These are phyloP conservation scores for Apiospora malaysiana DNA, from an alignment of 2,329 filamentous ascomycete species.

Conservation along the genomic window DNA sequence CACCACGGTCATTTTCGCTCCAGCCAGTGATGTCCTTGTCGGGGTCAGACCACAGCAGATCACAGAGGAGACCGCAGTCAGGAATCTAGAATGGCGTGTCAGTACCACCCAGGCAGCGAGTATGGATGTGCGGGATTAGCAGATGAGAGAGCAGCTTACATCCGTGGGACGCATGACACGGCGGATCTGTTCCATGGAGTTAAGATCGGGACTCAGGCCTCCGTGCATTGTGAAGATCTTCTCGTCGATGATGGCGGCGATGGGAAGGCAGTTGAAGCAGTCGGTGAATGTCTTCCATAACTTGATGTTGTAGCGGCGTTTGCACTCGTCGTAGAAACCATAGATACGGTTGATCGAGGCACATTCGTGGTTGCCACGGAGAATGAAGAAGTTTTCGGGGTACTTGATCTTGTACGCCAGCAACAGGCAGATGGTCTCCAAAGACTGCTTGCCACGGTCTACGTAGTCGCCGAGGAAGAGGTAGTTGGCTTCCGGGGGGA, in stretches of 20 bases:
- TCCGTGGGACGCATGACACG: slow-evolving; percentile 98
- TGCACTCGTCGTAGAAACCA: slow-evolving; percentile 99
- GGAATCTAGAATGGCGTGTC: slow-evolving; percentile 74
- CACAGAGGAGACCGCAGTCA: slow-evolving; percentile 95
- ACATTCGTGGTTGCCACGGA: slow-evolving; percentile 98
- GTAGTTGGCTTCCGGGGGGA: slow-evolving; percentile 98
- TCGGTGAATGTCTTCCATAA: slow-evolving; percentile 99
- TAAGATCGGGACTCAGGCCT: slow-evolving; percentile 93
- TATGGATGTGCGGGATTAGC: neutral
- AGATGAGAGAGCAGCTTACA: slow-evolving; percentile 64
- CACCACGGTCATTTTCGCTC: slow-evolving; percentile 98
- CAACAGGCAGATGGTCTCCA: slow-evolving; percentile 96
- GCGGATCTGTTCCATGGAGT: slow-evolving; percentile 99
- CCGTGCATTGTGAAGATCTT: slow-evolving; percentile 99
- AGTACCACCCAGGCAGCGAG: neutral
- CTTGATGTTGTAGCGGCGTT: slow-evolving; percentile 99
- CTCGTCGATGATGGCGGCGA: slow-evolving; percentile 98
- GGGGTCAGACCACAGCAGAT: slow-evolving; percentile 97
- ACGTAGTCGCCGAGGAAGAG: slow-evolving; percentile 99
- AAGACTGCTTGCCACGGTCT: slow-evolving; percentile 97
- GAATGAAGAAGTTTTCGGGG: slow-evolving; percentile 99
- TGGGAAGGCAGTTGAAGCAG: slow-evolving; percentile 98
- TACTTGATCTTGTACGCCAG: slow-evolving; percentile 99
- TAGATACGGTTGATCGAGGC: slow-evolving; percentile 99
- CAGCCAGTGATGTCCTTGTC: slow-evolving; percentile 99